Evolutionary conservation across 208 protist genomes (phyloP), one percentile per base, ranked within the genome.

Genomic region (Tritrichomonas musculus): DNA sequence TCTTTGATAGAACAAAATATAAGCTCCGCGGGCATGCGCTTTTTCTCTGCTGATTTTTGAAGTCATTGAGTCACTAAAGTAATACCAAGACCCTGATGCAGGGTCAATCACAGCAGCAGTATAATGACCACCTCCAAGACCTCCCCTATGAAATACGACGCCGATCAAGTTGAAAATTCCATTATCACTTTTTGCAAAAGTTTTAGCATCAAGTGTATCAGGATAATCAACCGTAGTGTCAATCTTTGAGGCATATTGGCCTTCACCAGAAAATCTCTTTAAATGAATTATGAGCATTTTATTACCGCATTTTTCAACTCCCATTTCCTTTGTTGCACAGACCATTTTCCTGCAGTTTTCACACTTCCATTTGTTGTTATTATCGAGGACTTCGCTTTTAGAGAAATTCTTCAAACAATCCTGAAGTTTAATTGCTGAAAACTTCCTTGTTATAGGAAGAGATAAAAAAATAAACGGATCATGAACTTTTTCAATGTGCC

Each of bases 361-460:
- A 30, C 73, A 82, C 1, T 53, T n/a, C 73, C 73, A 82, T 20
- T 50, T 50, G 41, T 82, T 82, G 30, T 82, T 50, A 53, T 82
- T 36, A 82, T 82, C 73, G 1, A 82, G 41, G 25, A 20, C 50
- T 25, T 82, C 73, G 3, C 41, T 20, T 44, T 82, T 33, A 50
- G n/a, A 53, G 41, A 82, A 82, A 1, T 30, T 53, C 20, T 82
- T 82, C 33, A 82, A 44, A 53, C 41, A 82, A 53, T 82, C 41
- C n/a, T 20, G 11, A 30, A 82, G 25, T 82, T 33, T 47, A 30
- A 82, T 36, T 33, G 11, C 17, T 30, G 41, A 82, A n/a, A 50
- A 47, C 3, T 47, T 47, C 14, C 41, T 11, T 3, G 82, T 53
- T 13, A 96, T 9, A 69, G 94, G 88, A n/a, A 96, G 13, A 27